Percentiles rank a stretch among this genome's conserved stretches.
These are phyloP conservation scores for Neurospora sp. DNA, from an alignment of 495 filamentous ascomycete genomes.

Conservation along the genomic window DNA sequence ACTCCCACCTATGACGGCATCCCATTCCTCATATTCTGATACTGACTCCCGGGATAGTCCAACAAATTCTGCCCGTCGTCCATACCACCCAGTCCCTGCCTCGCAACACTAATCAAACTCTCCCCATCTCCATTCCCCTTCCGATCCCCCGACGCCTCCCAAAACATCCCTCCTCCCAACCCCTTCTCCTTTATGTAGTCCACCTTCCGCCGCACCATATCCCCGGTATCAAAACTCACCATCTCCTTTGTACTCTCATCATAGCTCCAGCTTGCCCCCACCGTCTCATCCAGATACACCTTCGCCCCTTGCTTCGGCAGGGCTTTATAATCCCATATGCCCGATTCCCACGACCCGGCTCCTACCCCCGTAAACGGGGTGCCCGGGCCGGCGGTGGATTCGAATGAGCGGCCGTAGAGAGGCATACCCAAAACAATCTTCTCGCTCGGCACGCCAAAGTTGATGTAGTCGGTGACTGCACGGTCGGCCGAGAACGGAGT, in stretches of 20 bases:
- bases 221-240: slow-evolving; percentile 64
- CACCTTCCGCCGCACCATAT: slow-evolving; percentile 53
- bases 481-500: slow-evolving; percentile 62
- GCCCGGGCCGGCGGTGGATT: slow-evolving; percentile 60
- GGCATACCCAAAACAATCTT: slow-evolving; percentile 84
- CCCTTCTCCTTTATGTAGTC: slow-evolving; percentile 50
- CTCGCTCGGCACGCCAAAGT: slow-evolving; percentile 44
- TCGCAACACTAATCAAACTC: slow-evolving; percentile 53
- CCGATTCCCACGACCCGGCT: slow-evolving; percentile 59
- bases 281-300: slow-evolving; percentile 33
- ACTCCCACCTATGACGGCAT: slow-evolving; percentile 1
- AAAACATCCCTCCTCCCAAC: slow-evolving; percentile 82
- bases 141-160: slow-evolving; percentile 74
- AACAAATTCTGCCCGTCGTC: slow-evolving; percentile 28
- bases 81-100: slow-evolving; percentile 21
- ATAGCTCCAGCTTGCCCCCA: slow-evolving; percentile 61
- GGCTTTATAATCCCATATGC: slow-evolving; percentile 77
- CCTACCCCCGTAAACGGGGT: slow-evolving; percentile 55
- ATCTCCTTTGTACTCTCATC: slow-evolving; percentile 48
- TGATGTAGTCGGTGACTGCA: slow-evolving; percentile 61
- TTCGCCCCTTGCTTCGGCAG: slow-evolving; percentile 39
- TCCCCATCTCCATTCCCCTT: slow-evolving; percentile 31
- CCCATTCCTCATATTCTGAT: slow-evolving; percentile 26
- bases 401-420: slow-evolving; percentile 75
- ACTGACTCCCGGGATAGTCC: slow-evolving; percentile 31